A percentile compares a stretch with the other conserved stretches of the same genome.
These are phyloP conservation scores for Wickerhamomyces kurtzmanii DNA, from an alignment of 805 yeast species.

Conservation along the genomic window DNA sequence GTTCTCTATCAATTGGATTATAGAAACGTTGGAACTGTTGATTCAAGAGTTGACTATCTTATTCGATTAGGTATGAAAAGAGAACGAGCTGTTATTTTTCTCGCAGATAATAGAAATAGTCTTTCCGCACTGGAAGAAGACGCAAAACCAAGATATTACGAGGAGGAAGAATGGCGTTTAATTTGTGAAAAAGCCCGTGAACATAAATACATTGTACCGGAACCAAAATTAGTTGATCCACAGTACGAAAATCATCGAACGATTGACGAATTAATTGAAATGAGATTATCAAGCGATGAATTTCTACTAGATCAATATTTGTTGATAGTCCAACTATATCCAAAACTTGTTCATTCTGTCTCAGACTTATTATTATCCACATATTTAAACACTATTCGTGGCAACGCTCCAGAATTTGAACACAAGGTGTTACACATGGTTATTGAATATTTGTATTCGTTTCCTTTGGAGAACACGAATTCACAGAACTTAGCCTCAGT, in stretches of 20 bases:
- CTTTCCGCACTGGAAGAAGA: conserved; percentile 14
- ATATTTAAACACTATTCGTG: conserved; percentile 21
- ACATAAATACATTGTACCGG: conserved; percentile 15
- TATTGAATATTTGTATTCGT: conserved; percentile 23
- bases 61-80: conserved; percentile 19
- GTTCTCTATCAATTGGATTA: conserved; percentile 22
- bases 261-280: conserved; percentile 27
- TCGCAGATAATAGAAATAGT: conserved; percentile 23
- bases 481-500: conserved; percentile 26
- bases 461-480: conserved; percentile 19
- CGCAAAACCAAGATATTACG: conserved; percentile 15
- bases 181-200: conserved; percentile 8
- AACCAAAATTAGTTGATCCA: conserved; percentile 22
- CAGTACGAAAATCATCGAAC: conserved; percentile 28
- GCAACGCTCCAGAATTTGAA: conserved; percentile 23
- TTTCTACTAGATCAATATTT: conserved; percentile 31
- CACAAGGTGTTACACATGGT: conserved; percentile 26
- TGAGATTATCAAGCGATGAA: conserved; percentile 23
- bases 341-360: conserved; percentile 24
- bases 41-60: conserved; percentile 22
- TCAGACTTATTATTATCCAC: conserved; percentile 28
- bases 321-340: conserved; percentile 31
- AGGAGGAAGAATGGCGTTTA: conserved; percentile 22
- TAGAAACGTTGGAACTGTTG: conserved; percentile 32
- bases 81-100: conserved; percentile 17